Conservation (phyloP, 2,329 filamentous ascomycete genomes). For the Penicillium aurantiogriseum region DNA sequence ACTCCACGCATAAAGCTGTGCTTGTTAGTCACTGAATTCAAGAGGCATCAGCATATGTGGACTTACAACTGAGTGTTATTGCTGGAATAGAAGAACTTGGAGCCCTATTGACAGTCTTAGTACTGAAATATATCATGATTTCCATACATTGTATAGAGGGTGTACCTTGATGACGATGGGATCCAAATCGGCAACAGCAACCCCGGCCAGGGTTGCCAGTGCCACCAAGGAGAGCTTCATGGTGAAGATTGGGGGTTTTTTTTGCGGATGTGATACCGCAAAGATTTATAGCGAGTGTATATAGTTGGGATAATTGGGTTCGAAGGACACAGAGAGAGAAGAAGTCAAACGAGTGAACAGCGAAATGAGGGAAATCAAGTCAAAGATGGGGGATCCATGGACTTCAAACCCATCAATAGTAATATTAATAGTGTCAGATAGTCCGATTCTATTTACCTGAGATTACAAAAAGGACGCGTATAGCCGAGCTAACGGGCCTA, state of each 20-base stretch:
- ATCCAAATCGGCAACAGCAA: conserved; percentile 52
- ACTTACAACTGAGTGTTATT: conserved; percentile 68
- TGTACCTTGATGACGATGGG: conserved; percentile 62
- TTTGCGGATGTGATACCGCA: background rate
- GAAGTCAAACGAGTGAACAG: conserved; percentile 15
- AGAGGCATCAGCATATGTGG: conserved; percentile 30
- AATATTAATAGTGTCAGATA: conserved; percentile 14
- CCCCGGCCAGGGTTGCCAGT: conserved; percentile 48
- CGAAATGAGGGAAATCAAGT: background rate
- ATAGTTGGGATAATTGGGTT: conserved; percentile 1
- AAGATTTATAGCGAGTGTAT: conserved; percentile 4
- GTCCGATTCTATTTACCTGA: conserved; percentile 16
- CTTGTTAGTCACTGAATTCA: conserved; percentile 31
- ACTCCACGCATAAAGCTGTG: conserved; percentile 78
- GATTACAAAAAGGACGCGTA: conserved; percentile 17
- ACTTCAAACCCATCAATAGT: conserved; percentile 11
- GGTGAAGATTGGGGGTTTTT: background rate
- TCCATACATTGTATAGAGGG: background rate
- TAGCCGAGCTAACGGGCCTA: conserved; percentile 12
- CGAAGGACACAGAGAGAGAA: background rate
- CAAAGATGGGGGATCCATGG: background rate
- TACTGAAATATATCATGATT: background rate
- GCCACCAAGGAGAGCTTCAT: conserved; percentile 55
- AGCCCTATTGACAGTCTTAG: conserved; percentile 51
- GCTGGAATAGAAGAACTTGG: conserved; percentile 83